phyloP scores from a whole-genome alignment of 2,329 filamentous ascomycete species.

The Trichoderma sp. region DNA sequence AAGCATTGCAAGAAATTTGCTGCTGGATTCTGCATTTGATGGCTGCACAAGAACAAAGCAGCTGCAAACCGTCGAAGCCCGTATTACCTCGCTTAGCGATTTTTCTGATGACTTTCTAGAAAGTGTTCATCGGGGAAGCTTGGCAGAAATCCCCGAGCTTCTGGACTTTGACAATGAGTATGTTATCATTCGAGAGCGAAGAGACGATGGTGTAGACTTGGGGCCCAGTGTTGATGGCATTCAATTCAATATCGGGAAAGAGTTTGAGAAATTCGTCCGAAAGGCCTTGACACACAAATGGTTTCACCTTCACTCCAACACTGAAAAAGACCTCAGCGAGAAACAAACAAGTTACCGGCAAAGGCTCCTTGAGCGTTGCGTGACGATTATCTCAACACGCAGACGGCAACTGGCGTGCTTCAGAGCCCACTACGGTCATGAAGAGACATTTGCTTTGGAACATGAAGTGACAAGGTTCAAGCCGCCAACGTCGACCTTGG shows the following conservation, averaged over 20 bases:
- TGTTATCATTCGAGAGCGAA: neutral
- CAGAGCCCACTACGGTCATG: neutral
- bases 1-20: no score
- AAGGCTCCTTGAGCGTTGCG: neutral
- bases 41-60: no score
- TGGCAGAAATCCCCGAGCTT: no score
- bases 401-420: neutral
- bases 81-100: no score
- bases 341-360: neutral
- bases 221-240: neutral
- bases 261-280: neutral
- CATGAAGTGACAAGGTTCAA: neutral
- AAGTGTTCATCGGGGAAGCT: no score
- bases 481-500: neutral
- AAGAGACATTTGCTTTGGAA: neutral
- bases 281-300: neutral
- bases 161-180: neutral
- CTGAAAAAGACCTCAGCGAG: neutral
- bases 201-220: fast-evolving
- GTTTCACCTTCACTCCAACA: neutral
- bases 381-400: neutral
- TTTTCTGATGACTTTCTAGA: no score
- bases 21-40: no score
- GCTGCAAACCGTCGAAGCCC: no score
- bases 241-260: neutral